Base-by-base conservation (phyloP, 257 asterid species). In the Pogostemon cablin region DNA sequence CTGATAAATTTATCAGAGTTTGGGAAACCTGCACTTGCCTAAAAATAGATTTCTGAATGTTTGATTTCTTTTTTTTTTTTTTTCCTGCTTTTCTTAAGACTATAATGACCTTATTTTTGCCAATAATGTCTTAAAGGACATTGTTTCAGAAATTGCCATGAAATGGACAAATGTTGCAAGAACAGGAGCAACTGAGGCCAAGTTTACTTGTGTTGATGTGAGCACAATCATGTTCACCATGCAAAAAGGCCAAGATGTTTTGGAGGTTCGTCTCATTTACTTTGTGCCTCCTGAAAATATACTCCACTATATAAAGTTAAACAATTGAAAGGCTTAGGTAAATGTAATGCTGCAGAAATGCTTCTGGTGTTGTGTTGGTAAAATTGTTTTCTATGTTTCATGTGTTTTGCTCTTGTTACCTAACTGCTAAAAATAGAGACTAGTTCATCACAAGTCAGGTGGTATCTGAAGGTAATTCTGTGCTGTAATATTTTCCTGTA, bases 161-260 rank as follows among this genome's bases (percentile, higher is more conserved):
- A 88, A 81, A 72, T 95, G 99, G 99, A 78, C 84, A 43, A 86
- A 80, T 67, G 82, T 91, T 50, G 95, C 96, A 64, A 85, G 90
- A 80, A 84, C 96, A 0, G 96, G 95, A 48, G 90, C 89, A 41
- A 83, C 89, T 53, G 88, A 88, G 77, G 93, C 80, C 11, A 87
- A 85, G 77, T 91, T 95, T 82, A 72, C 81, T 40, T 91, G 84
- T 17, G 81, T 91, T 67, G 99, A 91, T 78, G 60, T 79, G 62
- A 89, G 89, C 72, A 93, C 99, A 1, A 73, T 93, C 75, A 93
- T 89, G 99, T 83, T 93, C 84, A 87, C 96, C 69, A 84, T 93
- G 93, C 89, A 90, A 53, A 91, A 84, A 65, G 96, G 96, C 48
- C 96, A 82, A 82, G 96, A 93, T 55, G 40, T 90, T 10, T 43